Base-by-base conservation (phyloP, 495 filamentous ascomycete genomes). In the Pseudevernia furfuracea region DNA sequence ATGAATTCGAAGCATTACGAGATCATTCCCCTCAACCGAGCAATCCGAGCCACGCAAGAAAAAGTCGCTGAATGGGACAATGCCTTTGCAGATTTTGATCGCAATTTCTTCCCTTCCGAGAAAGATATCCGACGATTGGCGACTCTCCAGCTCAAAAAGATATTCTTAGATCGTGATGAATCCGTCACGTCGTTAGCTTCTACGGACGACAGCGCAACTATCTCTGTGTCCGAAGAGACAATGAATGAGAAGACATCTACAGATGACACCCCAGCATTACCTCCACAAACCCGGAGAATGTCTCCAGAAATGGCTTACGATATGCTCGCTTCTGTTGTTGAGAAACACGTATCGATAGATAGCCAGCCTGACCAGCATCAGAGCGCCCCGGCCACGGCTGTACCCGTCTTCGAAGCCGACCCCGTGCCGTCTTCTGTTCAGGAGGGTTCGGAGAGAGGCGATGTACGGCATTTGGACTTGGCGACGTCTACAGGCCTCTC, bases 81-180 rank as follows among this genome's bases (percentile, higher is more conserved):
- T 30, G 83, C 82, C 5, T 99, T 99, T 74, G 83, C 85, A 41
- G 87, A 90, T 39, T 96, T 99, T 64, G 95, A 99, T 70, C 85
- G 85, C 59, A 89, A 92, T 67, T 99, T 94, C 74, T 92, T 99
- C 71, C 91, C 91, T 21, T 96, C 92, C 0, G 95, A 99, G 70
- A 97, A 97, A 69, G 95, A 99, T 76, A 97, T 99, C 66, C 84
- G 91, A 64, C 84, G 92, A 67, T 78, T 99, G 58, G 93, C 95
- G 49, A 88, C 92, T 32, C 80, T 96, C 41, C 95, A 99, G 69
- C 79, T 99, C 58, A 94, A 88, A 74, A 97, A 94, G 72, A 89
- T 99, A 61, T 99, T 97, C 73, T 82, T 95, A 23, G 93, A 98
- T 70, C 80, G 81, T 59, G 89, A 93, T 73, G 87, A 89, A 61